Evolutionary conservation across 345 rosid species (phyloP), one percentile per base, ranked within the genome.

Genomic region (Syzygium aromaticum): DNA sequence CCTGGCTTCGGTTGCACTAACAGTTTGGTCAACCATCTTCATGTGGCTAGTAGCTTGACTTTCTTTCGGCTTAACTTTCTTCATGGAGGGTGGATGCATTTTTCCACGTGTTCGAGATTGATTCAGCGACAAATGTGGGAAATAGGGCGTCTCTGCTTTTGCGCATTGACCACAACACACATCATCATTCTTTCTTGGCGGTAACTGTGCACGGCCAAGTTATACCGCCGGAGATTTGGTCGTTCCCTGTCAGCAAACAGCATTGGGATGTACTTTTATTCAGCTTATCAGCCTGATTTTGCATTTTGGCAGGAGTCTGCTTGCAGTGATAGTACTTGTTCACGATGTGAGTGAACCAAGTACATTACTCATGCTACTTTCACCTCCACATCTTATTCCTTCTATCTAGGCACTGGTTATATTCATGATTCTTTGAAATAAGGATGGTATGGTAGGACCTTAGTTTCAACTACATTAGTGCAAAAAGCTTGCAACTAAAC

Each of bases 11-110:
- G 77, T 91, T 64, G 87, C 92, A 2, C 89, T 91, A 11, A 93
- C 95, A 6, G 30, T 90, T 38, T 93, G 95, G 95, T 89, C 92
- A 7, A 89, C 94, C 51, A 53, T 90, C 57, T 93, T 90, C 91
- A 87, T 91, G 92, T 92, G 93, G 93, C 59, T 84, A 33, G 88
- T 87, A 51, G 22, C 86, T 8, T 87, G 86, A 87, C 30, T 51
- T 25, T 25, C 30, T 67, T 14, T 40, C 22, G 14, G 83, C 54
- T 85, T 23, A 54, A 22, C 80, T 9, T 17, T 40, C 80, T 2
- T 67, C 80, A 33, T 33, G 25, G 80, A 67, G 78, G 78, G 78
- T 67, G 78, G 78, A 40, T 33, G 21, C 25, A 33, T 67, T 17
- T 30, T 67, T 38, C 78, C 80, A 17, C 25, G 17, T 22, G 80